These are phyloP conservation scores for Pharnaceum exiguum DNA, from an alignment of 148 eudicot species.

Conservation along the genomic window DNA sequence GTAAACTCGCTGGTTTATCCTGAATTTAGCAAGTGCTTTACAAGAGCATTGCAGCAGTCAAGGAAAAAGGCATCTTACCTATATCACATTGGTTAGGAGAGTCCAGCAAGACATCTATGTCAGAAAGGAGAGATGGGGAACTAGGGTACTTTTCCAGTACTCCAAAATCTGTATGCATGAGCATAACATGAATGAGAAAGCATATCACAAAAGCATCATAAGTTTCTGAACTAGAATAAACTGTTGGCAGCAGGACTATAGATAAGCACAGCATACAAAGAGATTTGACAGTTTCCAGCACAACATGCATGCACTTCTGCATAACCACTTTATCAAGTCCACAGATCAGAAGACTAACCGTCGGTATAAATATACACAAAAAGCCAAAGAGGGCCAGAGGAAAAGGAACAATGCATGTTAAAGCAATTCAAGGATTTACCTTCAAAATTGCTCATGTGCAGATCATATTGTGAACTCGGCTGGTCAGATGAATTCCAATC, in stretches of 20 bases:
- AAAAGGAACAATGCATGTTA: not conserved
- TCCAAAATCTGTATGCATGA: conserved; percentile 44
- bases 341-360: no score
- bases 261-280: no score
- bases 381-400: not conserved
- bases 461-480: conserved; percentile 51
- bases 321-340: no score
- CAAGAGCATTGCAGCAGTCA: not conserved
- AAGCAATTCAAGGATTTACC: conserved; percentile 27
- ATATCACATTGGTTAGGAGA: conserved; percentile 45
- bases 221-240: no score
- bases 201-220: not conserved
- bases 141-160: conserved; percentile 56
- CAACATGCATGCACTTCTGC: no score
- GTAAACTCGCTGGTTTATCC: no score
- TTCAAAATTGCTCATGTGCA: conserved; percentile 54
- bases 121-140: conserved; percentile 52
- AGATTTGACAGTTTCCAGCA: no score
- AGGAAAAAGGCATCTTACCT: conserved; percentile 28
- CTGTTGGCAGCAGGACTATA: no score
- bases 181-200: not conserved
- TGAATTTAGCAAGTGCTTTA: no score
- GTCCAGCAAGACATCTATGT: conserved; percentile 50
- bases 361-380: not conserved
- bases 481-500: conserved; percentile 38